Evolutionary conservation across 345 rosid species (phyloP), one percentile per base, ranked within the genome.

Genomic region (Camelina sativa): DNA sequence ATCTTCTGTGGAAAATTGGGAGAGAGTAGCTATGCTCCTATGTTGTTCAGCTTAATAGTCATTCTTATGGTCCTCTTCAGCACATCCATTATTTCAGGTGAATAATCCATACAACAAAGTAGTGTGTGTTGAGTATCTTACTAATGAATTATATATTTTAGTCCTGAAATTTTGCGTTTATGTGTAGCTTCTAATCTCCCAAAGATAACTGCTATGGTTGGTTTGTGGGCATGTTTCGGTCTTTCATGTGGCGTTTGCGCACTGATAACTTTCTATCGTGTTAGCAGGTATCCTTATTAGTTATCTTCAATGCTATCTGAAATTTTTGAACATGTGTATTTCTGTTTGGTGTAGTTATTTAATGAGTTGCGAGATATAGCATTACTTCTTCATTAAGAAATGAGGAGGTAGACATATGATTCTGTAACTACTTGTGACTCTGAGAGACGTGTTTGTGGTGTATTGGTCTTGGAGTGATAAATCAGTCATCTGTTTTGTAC

Each of bases 201-300:
- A 37, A 90, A 83, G 83, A 82, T 92, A 62, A 92, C 98, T 79
- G 97, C 98, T 71, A 77, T 67, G 85, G 80, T 84, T 83, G 99
- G 93, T 67, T 80, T 92, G 62, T 92, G 97, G 97, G 90, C 87
- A 53, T 89, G 96, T 88, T 75, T 75, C 34, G 79, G 87, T 76
- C 84, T 92, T 72, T 87, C 97, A 71, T 64, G 86, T 43, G 89
- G 90, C 52, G 67, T 84, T 79, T 76, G 71, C 73, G 72, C 98
- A 6, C 81, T 95, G 69, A 38, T 89, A 53, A 76, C 87, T 84
- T 85, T 95, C 71, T 84, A 84, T 76, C 83, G 84, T 70, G 91
- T 92, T 80, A 83, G 91, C 74, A 85, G 98, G 99, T 95, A 89
- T 80, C 72, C 23, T 64, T 44, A 80, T 47, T 62, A 43, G 28